Base-by-base conservation (phyloP, 2,329 filamentous ascomycete genomes). In the Cadophora gregata region DNA sequence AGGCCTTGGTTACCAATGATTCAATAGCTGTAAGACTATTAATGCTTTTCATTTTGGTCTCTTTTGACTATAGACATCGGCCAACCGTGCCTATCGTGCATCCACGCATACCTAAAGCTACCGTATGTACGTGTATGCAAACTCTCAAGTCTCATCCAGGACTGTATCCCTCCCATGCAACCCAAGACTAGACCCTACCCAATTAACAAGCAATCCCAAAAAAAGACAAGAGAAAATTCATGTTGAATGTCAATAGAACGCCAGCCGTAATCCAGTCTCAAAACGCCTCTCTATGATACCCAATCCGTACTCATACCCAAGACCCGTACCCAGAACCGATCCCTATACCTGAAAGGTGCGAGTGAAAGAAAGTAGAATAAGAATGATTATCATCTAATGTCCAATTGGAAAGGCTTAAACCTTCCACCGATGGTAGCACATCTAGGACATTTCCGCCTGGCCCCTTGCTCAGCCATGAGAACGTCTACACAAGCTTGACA, bases 401-500 rank as follows among this genome's bases (percentile, higher is more conserved):
- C 92, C 76, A 96, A 83, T 80, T 94, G 91, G 79, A 96, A 94
- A 50, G 91, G 91, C 80, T 95, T 95, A 80, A 93, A 95, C 69
- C 89, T 87, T 62, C 90, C 90, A 63, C 92, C 92, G 69, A 94
- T 90, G 47, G 90, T 92, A 64, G 89, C 90, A 77, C 92, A 96
- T 71, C 89, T 85, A 66, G 92, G 92, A 80, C 92, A 96, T 77
- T 91, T 92, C 74, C 90, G 86, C 69, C 90, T 81, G 14, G 91
- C 90, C 60, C 90, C 88, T 77, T 93, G 90, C 77, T 93, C 91
- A 72, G 86, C 87, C 79, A 93, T 89, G 64, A 95, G 83, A 38
- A 92, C 88, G 74, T 93, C 90, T 66, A 97, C 93, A 75, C 95
- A 98, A 67, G 93, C 88, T 70, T 90, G 88, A 79, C 96, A 98